Evolutionary conservation across 2,329 filamentous ascomycete species (phyloP).

Genomic region (Coniochaeta sp.): DNA sequence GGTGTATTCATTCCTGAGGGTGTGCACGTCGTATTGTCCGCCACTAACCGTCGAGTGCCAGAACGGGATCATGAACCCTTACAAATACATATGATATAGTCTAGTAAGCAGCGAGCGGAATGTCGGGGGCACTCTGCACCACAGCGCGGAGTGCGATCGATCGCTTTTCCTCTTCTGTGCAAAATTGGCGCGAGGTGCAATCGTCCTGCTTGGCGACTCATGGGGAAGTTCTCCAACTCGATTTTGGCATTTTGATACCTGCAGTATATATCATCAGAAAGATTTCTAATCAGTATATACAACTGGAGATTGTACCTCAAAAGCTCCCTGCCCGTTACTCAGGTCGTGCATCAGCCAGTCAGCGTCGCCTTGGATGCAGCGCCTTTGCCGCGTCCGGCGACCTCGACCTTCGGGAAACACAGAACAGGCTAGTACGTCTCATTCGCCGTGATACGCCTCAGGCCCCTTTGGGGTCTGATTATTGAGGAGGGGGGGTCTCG

Average conservation of each 20-base stretch:
- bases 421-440: neutral
- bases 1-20: neutral
- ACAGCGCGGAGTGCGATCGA: neutral
- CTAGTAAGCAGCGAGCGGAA: neutral
- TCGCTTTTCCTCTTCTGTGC: neutral
- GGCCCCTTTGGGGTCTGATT: neutral
- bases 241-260: neutral
- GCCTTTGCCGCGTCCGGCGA: neutral
- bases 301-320: neutral
- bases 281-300: neutral
- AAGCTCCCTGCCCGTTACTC: neutral
- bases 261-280: neutral
- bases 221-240: neutral
- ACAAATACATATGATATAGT: constrained; percentile 74
- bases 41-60: constrained; percentile 26
- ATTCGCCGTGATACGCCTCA: neutral
- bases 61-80: constrained; percentile 99
- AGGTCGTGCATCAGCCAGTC: neutral
- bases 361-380: neutral
- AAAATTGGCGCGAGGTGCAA: neutral
- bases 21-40: neutral
- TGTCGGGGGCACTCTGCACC: neutral
- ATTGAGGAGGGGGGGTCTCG: neutral
- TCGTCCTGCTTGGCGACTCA: neutral
- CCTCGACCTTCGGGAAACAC: neutral